Percentiles rank a stretch among this genome's conserved stretches.
Conservation (phyloP, 371 early-diverging fungal species). For the Rhizopus sp. region DNA sequence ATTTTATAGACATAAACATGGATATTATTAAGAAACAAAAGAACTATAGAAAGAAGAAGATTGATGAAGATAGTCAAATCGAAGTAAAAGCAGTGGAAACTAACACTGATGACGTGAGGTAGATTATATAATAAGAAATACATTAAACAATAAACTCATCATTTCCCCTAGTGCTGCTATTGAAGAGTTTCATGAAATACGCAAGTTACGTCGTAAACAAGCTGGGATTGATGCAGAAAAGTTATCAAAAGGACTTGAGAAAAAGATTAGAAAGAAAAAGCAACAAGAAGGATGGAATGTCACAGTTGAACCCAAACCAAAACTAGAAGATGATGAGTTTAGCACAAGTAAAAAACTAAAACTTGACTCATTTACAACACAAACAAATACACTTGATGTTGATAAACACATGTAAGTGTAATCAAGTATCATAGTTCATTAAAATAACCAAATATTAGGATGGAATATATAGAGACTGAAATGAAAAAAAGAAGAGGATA, state of each 20-base stretch:
- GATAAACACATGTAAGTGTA: slow-evolving; percentile 76
- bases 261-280: slow-evolving; percentile 53
- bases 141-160: too few relatives aligned
- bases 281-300: slow-evolving; percentile 55
- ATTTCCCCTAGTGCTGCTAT: slow-evolving; percentile 36
- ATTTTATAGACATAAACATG: slow-evolving; percentile 19
- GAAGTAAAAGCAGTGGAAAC: slow-evolving; percentile 19
- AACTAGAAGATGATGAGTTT: slow-evolving; percentile 23
- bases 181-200: slow-evolving; percentile 67
- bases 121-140: too few relatives aligned
- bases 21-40: slow-evolving; percentile 33
- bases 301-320: slow-evolving; percentile 37
- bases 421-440: not conserved
- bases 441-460: slow-evolving; percentile 43
- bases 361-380: slow-evolving; percentile 76
- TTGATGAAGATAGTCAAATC: slow-evolving; percentile 22
- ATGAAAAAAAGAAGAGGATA: slow-evolving; percentile 28
- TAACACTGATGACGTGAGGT: not conserved
- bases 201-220: slow-evolving; percentile 60
- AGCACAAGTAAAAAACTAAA: slow-evolving; percentile 11
- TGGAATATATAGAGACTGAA: slow-evolving; percentile 59
- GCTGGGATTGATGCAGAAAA: slow-evolving; percentile 64
- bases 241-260: slow-evolving; percentile 58
- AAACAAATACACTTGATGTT: slow-evolving; percentile 83
- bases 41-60: slow-evolving; percentile 41